Evolutionary conservation across 441 rosid species (phyloP).

Genomic region (Adansonia madagascariensis): DNA sequence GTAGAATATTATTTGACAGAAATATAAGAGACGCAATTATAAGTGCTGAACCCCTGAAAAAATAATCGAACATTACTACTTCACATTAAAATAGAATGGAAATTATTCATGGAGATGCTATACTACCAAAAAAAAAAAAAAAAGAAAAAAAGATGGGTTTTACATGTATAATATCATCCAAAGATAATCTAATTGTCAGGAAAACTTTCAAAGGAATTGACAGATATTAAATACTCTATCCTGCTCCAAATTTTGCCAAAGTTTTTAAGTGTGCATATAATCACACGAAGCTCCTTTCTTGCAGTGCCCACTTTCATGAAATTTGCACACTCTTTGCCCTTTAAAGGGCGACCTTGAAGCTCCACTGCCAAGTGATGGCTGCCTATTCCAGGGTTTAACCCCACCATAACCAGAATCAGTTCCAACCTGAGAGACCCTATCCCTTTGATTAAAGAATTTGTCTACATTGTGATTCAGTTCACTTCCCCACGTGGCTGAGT

Average conservation of each 20-base stretch:
- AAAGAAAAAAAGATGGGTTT: background rate
- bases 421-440: constrained; percentile 48
- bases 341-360: constrained; percentile 50
- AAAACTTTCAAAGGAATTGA: constrained; percentile 24
- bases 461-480: constrained; percentile 62
- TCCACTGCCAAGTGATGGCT: constrained; percentile 55
- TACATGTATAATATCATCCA: constrained; percentile 17
- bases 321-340: constrained; percentile 80
- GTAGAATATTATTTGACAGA: background rate
- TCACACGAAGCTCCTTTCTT: constrained; percentile 84
- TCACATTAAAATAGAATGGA: no score
- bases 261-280: constrained; percentile 59
- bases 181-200: background rate
- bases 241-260: constrained; percentile 33
- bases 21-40: background rate
- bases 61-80: no score
- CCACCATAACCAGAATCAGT: constrained; percentile 57
- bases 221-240: constrained; percentile 39
- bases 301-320: constrained; percentile 73
- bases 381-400: constrained; percentile 66
- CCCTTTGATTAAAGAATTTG: constrained; percentile 45
- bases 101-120: background rate
- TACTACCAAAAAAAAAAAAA: background rate
- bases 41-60: no score
- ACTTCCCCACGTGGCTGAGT: constrained; percentile 53